Conservation (phyloP, 495 filamentous ascomycete species). For the Penicillium pancosmium region DNA sequence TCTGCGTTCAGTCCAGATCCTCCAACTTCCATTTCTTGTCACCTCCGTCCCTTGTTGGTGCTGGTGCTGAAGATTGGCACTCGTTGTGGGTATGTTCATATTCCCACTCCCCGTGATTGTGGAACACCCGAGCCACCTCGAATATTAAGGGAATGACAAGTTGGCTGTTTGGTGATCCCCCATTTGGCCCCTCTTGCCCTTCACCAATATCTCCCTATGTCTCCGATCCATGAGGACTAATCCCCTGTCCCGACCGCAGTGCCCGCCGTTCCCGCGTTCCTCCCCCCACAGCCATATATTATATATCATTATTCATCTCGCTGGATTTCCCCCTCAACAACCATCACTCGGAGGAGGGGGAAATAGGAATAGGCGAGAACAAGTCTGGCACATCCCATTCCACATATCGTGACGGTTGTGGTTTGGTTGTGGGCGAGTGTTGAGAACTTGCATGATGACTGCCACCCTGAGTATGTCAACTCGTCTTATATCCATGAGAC, state of each 20-base stretch:
- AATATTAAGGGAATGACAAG: not conserved
- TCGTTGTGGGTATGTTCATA: constrained; percentile 32
- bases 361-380: constrained; percentile 17
- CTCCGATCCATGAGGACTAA: not conserved
- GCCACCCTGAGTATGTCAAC: constrained; percentile 52
- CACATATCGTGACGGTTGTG: constrained; percentile 27
- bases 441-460: constrained; percentile 47
- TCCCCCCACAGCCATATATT: constrained; percentile 1
- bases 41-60: constrained; percentile 3
- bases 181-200: not conserved
- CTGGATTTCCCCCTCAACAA: constrained; percentile 6
- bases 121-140: constrained; percentile 22
- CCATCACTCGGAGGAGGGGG: constrained; percentile 25
- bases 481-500: constrained; percentile 29
- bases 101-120: constrained; percentile 23
- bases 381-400: constrained; percentile 20
- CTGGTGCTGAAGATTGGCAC: constrained; percentile 24
- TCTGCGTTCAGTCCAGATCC: not conserved
- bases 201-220: not conserved
- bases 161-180: not conserved
- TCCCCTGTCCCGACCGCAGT: not conserved
- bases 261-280: constrained; percentile 7
- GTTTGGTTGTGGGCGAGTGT: constrained; percentile 32
- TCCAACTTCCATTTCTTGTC: not conserved
- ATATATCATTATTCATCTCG: not conserved